Evolutionary conservation across 2,329 filamentous ascomycete species (phyloP).

Genomic region (Aspergillus costaricaensis): DNA sequence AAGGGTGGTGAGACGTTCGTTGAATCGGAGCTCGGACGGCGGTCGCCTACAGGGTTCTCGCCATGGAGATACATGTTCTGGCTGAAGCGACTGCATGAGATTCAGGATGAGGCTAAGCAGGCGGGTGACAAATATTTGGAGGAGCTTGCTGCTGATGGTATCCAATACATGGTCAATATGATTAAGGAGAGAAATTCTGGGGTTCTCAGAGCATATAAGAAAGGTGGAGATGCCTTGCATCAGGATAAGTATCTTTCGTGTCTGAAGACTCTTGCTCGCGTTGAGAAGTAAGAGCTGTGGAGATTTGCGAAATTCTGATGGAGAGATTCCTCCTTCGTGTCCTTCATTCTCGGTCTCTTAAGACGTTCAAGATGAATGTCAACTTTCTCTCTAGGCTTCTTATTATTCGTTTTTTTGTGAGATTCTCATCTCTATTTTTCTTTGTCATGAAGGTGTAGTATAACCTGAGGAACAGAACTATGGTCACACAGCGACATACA

Average conservation of each 20-base stretch:
- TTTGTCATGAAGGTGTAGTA: no score
- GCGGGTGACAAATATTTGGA: constrained; percentile 21
- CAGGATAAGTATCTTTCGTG: constrained; percentile 1
- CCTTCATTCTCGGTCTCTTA: no score
- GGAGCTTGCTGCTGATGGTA: constrained; percentile 23
- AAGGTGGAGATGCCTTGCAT: background rate
- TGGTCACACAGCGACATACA: no score
- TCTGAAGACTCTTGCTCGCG: background rate
- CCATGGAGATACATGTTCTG: constrained; percentile 32
- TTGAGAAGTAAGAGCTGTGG: no score
- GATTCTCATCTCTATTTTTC: no score
- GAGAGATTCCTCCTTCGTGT: no score
- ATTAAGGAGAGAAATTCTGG: constrained; percentile 22
- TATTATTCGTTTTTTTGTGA: no score
- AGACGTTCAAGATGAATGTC: no score
- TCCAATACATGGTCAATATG: constrained; percentile 21
- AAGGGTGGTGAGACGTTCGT: constrained; percentile 22
- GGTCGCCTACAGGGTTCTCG: constrained; percentile 24
- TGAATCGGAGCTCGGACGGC: constrained; percentile 26
- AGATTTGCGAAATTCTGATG: no score
- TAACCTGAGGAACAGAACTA: no score
- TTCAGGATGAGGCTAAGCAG: constrained; percentile 22
- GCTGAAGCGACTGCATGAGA: constrained; percentile 29
- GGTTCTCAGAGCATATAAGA: constrained; percentile 14
- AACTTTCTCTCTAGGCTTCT: no score